A percentile compares a stretch with the other conserved stretches of the same genome.
Conservation (phyloP, 1,284 basidiomycete genomes). For the Blastosporella zonata region DNA sequence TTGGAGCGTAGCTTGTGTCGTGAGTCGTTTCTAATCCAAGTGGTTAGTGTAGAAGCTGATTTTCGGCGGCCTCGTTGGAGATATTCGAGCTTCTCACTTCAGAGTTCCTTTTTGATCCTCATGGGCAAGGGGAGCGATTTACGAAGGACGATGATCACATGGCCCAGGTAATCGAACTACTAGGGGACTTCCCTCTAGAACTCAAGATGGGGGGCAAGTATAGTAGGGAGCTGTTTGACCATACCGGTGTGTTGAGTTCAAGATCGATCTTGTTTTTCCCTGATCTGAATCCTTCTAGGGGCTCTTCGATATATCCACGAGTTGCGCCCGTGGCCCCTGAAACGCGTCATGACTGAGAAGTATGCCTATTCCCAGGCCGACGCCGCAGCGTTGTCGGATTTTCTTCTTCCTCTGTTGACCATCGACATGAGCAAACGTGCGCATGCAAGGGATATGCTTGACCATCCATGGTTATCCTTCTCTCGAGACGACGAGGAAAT, state of each 20-base stretch:
- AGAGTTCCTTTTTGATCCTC: constrained; percentile 88
- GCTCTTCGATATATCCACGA: constrained; percentile 75
- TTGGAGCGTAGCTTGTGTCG: constrained; percentile 87
- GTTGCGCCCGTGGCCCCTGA: constrained; percentile 82
- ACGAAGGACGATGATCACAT: constrained; percentile 95
- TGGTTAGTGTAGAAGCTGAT: background rate
- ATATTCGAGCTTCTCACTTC: constrained; percentile 83
- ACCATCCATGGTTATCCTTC: constrained; percentile 71
- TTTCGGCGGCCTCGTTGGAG: constrained; percentile 28
- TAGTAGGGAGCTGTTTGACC: constrained; percentile 82
- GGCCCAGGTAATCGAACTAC: constrained; percentile 88
- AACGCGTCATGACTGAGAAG: constrained; percentile 82
- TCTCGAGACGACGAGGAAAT: constrained; percentile 41
- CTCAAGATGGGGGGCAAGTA: constrained; percentile 84
- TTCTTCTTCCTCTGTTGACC: constrained; percentile 79
- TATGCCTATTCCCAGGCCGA: constrained; percentile 69
- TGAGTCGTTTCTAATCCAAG: constrained; percentile 28
- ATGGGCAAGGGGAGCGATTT: constrained; percentile 77
- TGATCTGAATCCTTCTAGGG: constrained; percentile 30
- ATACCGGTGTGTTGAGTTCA: constrained; percentile 50
- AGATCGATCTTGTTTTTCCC: background rate
- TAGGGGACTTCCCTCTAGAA: constrained; percentile 69
- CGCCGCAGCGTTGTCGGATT: constrained; percentile 59
- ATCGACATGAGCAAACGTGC: constrained; percentile 69
- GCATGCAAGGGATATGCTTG: constrained; percentile 69